Base-by-base conservation (phyloP, 495 filamentous ascomycete genomes). In the Filosporella fistucella region DNA sequence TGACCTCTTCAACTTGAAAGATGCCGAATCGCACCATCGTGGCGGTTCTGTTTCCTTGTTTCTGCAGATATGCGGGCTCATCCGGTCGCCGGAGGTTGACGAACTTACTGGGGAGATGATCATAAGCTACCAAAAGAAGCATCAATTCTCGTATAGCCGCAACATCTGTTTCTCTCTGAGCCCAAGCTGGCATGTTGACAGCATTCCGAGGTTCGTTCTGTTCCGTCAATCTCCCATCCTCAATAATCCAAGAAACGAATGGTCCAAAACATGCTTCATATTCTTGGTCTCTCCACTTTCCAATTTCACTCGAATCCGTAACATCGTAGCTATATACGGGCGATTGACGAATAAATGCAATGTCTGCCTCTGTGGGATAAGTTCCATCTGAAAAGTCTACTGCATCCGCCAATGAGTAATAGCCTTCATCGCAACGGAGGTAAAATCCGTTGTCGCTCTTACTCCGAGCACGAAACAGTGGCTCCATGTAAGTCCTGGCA, bases 401-500 rank as follows among this genome's bases (percentile, higher is more conserved):
- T 6, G 33, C n/a, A 32, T 49, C 21, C 2, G 32, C 17, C 12
- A 5, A 1, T 13, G 17, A 49, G 10, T 42, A 16, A 2, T 26
- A 16, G 18, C 1, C 2, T 13, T 28, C 21, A 16, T 14, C 5
- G 18, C 40, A 21, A n/a, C 5, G 4, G 33, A 45, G 23, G 23
- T 38, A 51, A 17, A 8, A 24, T 29, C 14, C 16, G 5, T 39
- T 38, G n/a, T 20, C 45, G 2, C 26, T 20, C 29, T 51, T 35
- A n/a, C 45, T 41, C 48, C 41, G 44, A 7, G 48, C 48, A 20
- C 24, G 40, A 34, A 51, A 51, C 10, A 51, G 34, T 14, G 48
- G 48, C 33, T 14, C 48, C 40, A 45, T 51, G 21, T 51, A 51
- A 44, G 26, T 33, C 40, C 41, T 45, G 45, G 48, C 32, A 45